Conservation (phyloP, 306 rosid species). For the Trifolium repens region DNA sequence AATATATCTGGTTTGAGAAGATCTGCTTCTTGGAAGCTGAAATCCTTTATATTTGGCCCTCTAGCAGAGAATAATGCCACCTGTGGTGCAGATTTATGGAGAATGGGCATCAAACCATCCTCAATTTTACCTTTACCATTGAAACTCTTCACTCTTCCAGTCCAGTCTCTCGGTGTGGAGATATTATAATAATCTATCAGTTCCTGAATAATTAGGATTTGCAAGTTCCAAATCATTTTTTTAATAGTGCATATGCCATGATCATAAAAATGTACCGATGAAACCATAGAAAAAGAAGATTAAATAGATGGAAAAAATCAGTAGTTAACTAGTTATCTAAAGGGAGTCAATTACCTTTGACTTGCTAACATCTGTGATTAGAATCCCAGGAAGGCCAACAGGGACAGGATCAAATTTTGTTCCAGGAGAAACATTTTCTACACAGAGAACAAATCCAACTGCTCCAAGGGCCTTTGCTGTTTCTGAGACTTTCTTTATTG, state of each 20-base stretch:
- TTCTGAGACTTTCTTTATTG: conserved; percentile 84
- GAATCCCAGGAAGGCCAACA: conserved; percentile 85
- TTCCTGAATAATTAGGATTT: conserved; percentile 61
- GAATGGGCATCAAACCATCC: conserved; percentile 85
- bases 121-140: conserved; percentile 79
- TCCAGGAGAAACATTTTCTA: conserved; percentile 92
- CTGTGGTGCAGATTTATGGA: conserved; percentile 95
- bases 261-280: conserved; percentile 35
- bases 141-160: conserved; percentile 93
- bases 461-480: conserved; percentile 97
- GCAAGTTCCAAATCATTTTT: conserved; percentile 39
- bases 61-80: conserved; percentile 94
- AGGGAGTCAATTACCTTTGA: conserved; percentile 69
- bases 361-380: conserved; percentile 76
- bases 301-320: not conserved
- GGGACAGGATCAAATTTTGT: conserved; percentile 94
- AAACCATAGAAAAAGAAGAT: conserved; percentile 11
- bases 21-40: conserved; percentile 91
- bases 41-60: conserved; percentile 95
- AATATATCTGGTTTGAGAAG: conserved; percentile 98
- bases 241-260: conserved; percentile 11
- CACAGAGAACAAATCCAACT: conserved; percentile 94
- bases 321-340: conserved; percentile 35
- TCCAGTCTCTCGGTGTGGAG: conserved; percentile 94
- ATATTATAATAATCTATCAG: conserved; percentile 86